Evolutionary conservation across 805 yeast species (phyloP).

Genomic region (Candida koratica): DNA sequence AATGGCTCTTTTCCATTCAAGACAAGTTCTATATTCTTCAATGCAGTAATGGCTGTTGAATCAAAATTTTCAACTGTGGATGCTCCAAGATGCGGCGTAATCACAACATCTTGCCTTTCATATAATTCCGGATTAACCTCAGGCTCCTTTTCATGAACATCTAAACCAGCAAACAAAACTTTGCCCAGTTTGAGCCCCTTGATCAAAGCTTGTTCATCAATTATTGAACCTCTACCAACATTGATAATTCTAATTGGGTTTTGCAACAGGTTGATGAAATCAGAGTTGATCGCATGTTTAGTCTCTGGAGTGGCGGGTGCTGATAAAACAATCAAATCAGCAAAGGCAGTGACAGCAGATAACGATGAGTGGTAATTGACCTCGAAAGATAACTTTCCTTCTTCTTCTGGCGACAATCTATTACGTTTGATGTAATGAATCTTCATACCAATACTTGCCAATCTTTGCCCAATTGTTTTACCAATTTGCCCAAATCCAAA

Average conservation of each 20-base stretch:
- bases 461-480: conserved; percentile 53
- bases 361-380: conserved; percentile 40
- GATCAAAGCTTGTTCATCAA: conserved; percentile 64
- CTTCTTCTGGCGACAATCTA: conserved; percentile 31
- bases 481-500: conserved; percentile 81
- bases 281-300: conserved; percentile 46
- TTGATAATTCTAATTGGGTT: conserved; percentile 62
- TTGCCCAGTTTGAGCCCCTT: conserved; percentile 57
- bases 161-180: conserved; percentile 64
- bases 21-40: conserved; percentile 51
- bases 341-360: conserved; percentile 30
- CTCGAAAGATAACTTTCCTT: conserved; percentile 38
- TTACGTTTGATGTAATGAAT: conserved; percentile 60
- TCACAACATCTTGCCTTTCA: conserved; percentile 56
- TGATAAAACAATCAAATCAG: conserved; percentile 62
- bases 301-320: conserved; percentile 65
- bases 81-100: conserved; percentile 73
- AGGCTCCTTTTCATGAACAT: conserved; percentile 69
- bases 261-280: conserved; percentile 44
- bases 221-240: conserved; percentile 69
- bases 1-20: conserved; percentile 15
- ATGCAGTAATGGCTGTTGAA: conserved; percentile 48
- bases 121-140: conserved; percentile 45
- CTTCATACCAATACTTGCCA: conserved; percentile 59
- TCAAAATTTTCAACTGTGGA: conserved; percentile 55